A percentile compares a stretch with the other conserved stretches of the same genome.
Conservation (phyloP, 2,329 filamentous ascomycete species). For the Colletotrichum tabaci region DNA sequence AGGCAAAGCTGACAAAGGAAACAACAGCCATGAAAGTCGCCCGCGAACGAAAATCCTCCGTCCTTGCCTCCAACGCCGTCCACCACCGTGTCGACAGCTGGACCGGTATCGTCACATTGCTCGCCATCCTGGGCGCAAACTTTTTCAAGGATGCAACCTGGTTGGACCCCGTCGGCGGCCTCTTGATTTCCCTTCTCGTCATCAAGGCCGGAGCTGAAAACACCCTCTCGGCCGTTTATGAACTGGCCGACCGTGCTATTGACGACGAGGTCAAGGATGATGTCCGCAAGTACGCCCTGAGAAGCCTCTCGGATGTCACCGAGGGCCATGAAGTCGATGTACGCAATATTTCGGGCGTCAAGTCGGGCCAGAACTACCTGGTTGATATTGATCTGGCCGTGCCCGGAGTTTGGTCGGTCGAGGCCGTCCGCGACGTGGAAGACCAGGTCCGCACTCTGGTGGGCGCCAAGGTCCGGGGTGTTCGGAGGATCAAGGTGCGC, state of each 20-base stretch:
- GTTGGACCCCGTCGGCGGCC: slow-evolving; percentile 93
- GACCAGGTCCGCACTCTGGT: slow-evolving; percentile 79
- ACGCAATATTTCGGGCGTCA: slow-evolving; percentile 87
- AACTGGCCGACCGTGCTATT: slow-evolving; percentile 91
- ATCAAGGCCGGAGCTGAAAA: slow-evolving; percentile 92
- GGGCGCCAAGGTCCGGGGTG: slow-evolving; percentile 84
- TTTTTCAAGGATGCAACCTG: slow-evolving; percentile 87
- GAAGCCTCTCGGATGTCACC: slow-evolving; percentile 69
- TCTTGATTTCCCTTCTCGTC: slow-evolving; percentile 94
- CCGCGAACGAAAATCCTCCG: slow-evolving; percentile 92
- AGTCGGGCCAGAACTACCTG: slow-evolving; percentile 96
- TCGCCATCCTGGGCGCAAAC: slow-evolving; percentile 92
- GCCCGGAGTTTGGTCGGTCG: slow-evolving; percentile 82
- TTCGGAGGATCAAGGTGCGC: slow-evolving; percentile 85
- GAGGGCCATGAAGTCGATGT: slow-evolving; percentile 76
- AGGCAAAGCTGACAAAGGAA: slow-evolving; percentile 16
- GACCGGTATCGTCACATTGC: slow-evolving; percentile 92
- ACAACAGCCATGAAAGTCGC: slow-evolving; percentile 91
- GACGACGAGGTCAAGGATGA: slow-evolving; percentile 86
- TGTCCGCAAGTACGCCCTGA: slow-evolving; percentile 76
- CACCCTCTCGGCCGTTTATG: slow-evolving; percentile 84
- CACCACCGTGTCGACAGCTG: slow-evolving; percentile 97
- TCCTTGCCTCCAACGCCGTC: slow-evolving; percentile 94
- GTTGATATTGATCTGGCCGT: slow-evolving; percentile 91
- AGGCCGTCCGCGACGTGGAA: slow-evolving; percentile 79